phyloP scores from a whole-genome alignment of 352 stramenopile species.

The Phytophthora hybrid region DNA sequence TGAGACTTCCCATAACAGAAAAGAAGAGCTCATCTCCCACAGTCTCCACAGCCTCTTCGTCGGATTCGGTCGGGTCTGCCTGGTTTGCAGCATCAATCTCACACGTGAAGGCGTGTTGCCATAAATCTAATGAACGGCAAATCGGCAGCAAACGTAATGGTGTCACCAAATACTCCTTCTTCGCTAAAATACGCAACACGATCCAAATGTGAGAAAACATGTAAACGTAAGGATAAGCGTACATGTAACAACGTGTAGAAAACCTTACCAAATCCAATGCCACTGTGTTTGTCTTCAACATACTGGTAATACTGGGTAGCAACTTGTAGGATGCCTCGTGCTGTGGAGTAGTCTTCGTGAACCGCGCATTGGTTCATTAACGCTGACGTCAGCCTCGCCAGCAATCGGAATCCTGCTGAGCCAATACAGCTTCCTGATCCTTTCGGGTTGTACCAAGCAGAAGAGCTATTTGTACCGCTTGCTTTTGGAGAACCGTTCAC shows the following conservation, averaged over 20 bases:
- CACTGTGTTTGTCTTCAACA: constrained; percentile 78
- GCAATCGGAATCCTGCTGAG: constrained; percentile 68
- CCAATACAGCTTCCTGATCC: constrained; percentile 85
- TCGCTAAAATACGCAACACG: constrained; percentile 45
- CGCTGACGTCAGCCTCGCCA: constrained; percentile 59
- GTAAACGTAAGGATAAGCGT: not conserved
- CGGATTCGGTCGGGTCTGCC: constrained; percentile 45
- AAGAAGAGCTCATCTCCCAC: constrained; percentile 85
- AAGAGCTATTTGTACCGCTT: constrained; percentile 40
- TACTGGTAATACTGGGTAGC: constrained; percentile 84
- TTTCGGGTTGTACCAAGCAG: constrained; percentile 83
- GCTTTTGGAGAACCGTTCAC: constrained; percentile 36
- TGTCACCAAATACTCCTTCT: constrained; percentile 84
- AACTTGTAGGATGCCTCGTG: constrained; percentile 81
- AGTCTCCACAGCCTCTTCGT: constrained; percentile 40
- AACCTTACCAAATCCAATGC: constrained; percentile 72
- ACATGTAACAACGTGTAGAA: not conserved
- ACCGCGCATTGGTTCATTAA: constrained; percentile 81
- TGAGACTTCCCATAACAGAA: constrained; percentile 79
- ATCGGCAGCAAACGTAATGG: constrained; percentile 69
- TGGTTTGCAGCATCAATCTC: constrained; percentile 71
- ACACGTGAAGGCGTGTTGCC: constrained; percentile 85
- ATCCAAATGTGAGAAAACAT: constrained; percentile 11
- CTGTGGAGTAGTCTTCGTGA: constrained; percentile 86
- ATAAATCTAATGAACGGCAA: constrained; percentile 84